phyloP scores from a whole-genome alignment of 2,329 filamentous ascomycete species.

The Sporothrix luriei region DNA sequence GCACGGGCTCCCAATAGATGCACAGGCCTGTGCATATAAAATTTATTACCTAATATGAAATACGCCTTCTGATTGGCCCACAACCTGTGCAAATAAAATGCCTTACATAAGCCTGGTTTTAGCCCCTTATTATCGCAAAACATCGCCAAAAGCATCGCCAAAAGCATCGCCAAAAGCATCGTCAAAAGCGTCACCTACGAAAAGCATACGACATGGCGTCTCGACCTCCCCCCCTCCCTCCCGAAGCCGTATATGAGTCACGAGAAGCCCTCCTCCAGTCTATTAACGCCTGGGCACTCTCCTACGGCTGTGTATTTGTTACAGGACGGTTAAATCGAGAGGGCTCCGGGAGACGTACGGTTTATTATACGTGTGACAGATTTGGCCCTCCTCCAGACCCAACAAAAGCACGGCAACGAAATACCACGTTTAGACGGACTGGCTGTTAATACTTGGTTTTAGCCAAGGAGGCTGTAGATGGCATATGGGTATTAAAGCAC shows the following conservation, averaged over 20 bases:
- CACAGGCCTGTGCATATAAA: background rate
- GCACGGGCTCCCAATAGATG: constrained; percentile 7
- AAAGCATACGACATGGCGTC: background rate
- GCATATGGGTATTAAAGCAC: background rate
- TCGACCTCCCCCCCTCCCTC: background rate
- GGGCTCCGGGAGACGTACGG: too few relatives aligned
- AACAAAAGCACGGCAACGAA: background rate
- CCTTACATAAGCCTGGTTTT: background rate
- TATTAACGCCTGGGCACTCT: constrained; percentile 19
- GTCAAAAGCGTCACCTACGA: background rate
- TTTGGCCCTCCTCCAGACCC: background rate
- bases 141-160: background rate
- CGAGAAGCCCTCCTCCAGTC: constrained; percentile 3
- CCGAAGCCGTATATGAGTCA: constrained; percentile 13
- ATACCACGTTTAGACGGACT: background rate
- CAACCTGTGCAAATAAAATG: background rate
- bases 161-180: background rate
- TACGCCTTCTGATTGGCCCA: background rate
- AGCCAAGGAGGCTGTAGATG: background rate
- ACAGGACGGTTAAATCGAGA: background rate
- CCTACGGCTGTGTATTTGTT: background rate
- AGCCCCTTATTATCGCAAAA: background rate
- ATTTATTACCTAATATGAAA: background rate
- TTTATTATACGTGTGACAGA: background rate
- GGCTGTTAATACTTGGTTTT: background rate